These are phyloP conservation scores for Yamadazyma dushanensis DNA, from an alignment of 1,139 yeast species.

Conservation along the genomic window DNA sequence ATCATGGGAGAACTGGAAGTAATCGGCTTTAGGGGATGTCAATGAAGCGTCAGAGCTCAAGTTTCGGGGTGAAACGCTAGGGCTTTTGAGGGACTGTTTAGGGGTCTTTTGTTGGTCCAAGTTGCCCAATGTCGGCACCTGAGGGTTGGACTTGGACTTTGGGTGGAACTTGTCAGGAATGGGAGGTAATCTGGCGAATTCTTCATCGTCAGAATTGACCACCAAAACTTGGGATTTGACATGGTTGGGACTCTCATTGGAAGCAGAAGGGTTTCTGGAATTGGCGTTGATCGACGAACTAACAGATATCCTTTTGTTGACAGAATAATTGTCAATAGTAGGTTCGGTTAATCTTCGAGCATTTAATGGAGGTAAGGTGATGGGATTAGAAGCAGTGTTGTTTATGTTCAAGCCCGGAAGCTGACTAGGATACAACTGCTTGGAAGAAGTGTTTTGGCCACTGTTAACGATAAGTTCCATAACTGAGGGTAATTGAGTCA, in stretches of 20 bases:
- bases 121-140: slow-evolving; percentile 3
- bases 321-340: slow-evolving; percentile 12
- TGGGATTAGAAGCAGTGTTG: neutral
- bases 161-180: neutral
- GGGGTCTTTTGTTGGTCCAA: too few species aligned
- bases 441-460: neutral
- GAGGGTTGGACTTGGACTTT: slow-evolving; percentile 3
- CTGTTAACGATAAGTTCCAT: slow-evolving; percentile 17
- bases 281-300: slow-evolving; percentile 14
- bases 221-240: neutral
- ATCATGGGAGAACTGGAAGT: slow-evolving; percentile 3
- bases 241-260: slow-evolving; percentile 3
- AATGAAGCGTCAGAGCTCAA: slow-evolving; percentile 1
- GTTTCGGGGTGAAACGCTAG: slow-evolving; percentile 2
- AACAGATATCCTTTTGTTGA: slow-evolving; percentile 13
- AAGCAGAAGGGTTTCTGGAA: slow-evolving; percentile 11
- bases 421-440: neutral
- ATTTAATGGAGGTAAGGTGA: slow-evolving; percentile 5
- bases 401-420: neutral
- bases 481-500: slow-evolving; percentile 24
- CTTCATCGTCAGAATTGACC: neutral
- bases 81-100: too few species aligned
- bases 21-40: slow-evolving; percentile 4
- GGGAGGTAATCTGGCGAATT: slow-evolving; percentile 2
- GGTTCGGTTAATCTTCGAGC: slow-evolving; percentile 1